phyloP scores from a whole-genome alignment of 2,329 filamentous ascomycete species.

The Davidsoniella eucalypti region DNA sequence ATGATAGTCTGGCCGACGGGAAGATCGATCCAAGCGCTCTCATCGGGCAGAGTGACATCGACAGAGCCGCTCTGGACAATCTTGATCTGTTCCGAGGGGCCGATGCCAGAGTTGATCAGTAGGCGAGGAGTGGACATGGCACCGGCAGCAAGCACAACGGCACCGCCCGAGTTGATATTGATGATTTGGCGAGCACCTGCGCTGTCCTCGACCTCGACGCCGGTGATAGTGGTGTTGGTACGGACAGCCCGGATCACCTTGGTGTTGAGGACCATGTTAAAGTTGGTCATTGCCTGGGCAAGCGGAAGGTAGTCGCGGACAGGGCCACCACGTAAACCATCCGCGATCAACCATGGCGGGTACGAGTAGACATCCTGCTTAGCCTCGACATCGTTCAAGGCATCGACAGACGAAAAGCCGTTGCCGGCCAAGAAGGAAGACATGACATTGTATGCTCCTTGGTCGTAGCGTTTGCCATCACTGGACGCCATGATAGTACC shows the following conservation, averaged over 20 bases:
- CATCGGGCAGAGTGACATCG: constrained; percentile 33
- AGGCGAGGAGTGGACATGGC: constrained; percentile 55
- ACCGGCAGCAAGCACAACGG: constrained; percentile 40
- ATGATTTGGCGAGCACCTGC: constrained; percentile 30
- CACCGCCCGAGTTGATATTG: constrained; percentile 27
- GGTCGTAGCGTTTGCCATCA: constrained; percentile 49
- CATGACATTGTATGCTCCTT: constrained; percentile 48
- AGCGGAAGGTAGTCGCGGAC: constrained; percentile 54
- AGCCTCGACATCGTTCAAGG: constrained; percentile 39
- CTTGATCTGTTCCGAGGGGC: constrained; percentile 40
- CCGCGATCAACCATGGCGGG: constrained; percentile 49
- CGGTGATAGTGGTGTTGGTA: constrained; percentile 42
- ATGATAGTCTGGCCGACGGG: constrained; percentile 43
- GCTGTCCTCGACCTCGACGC: constrained; percentile 45
- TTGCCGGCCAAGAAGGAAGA: constrained; percentile 39
- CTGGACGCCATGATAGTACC: constrained; percentile 49
- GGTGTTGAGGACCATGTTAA: constrained; percentile 49
- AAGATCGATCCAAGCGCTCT: constrained; percentile 36
- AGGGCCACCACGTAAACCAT: constrained; percentile 52
- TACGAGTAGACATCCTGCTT: constrained; percentile 51
- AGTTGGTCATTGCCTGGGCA: constrained; percentile 43
- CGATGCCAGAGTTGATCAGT: constrained; percentile 51
- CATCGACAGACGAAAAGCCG: constrained; percentile 43
- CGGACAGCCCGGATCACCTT: constrained; percentile 52
- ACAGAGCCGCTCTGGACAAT: constrained; percentile 34